Base-by-base conservation (phyloP, 495 filamentous ascomycete genomes). In the Podospora comata region DNA sequence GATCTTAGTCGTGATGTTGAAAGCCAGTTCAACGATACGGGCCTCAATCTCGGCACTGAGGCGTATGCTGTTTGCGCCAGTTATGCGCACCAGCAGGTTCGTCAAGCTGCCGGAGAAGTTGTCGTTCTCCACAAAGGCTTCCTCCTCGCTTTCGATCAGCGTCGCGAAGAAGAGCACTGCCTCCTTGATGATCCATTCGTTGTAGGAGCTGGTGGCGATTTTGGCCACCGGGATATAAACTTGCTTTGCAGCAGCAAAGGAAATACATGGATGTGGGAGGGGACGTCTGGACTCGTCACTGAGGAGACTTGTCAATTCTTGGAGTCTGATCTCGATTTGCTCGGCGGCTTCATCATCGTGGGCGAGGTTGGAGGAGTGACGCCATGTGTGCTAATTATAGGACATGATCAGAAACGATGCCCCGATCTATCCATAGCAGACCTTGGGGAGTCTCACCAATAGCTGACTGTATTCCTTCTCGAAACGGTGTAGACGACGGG, bases 1-100 rank as follows among this genome's bases (percentile, higher is more conserved):
- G 71, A 99, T 94, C 82, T 98, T 98, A 66, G 95, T 93, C 18
- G 95, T 90, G 67, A 98, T 91, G 58, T 91, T 93, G 80, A 98
- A 99, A 28, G 96, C 83, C 62, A 99, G 78, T 79, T 98, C 94
- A 61, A 97, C 90, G 65, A 97, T 87, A 66, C 92, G 87, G 18
- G 86, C 88, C 76, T 97, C 93, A 9, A 90, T 91, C 66, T 96
- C 90, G 59, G 86, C 83, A 30, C 83, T 79, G 6, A 90, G 75
- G 18, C 86, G 80, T 60, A 90, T 85, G 72, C 82, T 87, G 65
- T 87, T 88, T 39, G 84, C 81, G 62, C 86, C 84, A 2, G 86
- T 84, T 34, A 91, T 89, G 53, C 84, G 81, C 64, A 89, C 87
- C 65, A 97, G 84, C 66, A 98, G 85, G 68, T 89, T 89, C 68